Percentiles rank a stretch among this genome's conserved stretches.
Evolutionary conservation across 352 stramenopile species (phyloP).

Genomic region (Pythium inflatum): DNA sequence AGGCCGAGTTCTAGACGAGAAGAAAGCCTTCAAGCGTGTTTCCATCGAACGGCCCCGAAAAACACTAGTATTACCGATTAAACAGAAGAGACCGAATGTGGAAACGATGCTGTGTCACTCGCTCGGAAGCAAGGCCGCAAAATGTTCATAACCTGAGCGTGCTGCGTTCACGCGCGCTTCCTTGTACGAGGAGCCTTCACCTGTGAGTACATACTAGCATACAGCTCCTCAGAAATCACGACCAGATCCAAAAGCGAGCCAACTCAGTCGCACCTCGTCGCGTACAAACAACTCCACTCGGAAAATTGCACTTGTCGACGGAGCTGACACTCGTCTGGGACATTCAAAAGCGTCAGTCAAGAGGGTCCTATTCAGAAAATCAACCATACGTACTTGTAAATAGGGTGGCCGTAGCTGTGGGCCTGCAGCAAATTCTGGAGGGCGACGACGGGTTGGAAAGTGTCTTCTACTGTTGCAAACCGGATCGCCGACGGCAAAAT

Average conservation of each 20-base stretch:
- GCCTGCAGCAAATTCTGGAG: slow-evolving; percentile 74
- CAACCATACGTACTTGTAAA: slow-evolving; percentile 36
- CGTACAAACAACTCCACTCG: slow-evolving; percentile 68
- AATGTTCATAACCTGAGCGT: slow-evolving; percentile 56
- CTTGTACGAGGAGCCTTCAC: slow-evolving; percentile 60
- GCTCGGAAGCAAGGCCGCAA: slow-evolving; percentile 34
- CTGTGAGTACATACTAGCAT: slow-evolving; percentile 44
- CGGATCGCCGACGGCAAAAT: slow-evolving; percentile 62
- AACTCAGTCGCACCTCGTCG: slow-evolving; percentile 49
- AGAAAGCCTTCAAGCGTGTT: no score
- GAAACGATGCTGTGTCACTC: no score
- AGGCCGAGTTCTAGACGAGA: slow-evolving; percentile 76
- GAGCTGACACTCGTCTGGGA: slow-evolving; percentile 60
- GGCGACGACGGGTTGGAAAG: slow-evolving; percentile 63
- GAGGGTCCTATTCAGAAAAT: neutral
- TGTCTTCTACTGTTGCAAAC: slow-evolving; percentile 54
- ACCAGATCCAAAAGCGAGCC: neutral
- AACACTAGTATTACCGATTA: neutral
- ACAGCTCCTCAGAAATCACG: neutral
- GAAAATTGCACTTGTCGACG: slow-evolving; percentile 48
- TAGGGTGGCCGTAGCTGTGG: slow-evolving; percentile 62
- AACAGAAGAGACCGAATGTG: neutral
- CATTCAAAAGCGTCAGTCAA: neutral
- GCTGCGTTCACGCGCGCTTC: slow-evolving; percentile 57
- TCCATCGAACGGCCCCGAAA: neutral